Percentiles rank a stretch among this genome's conserved stretches.
These are phyloP conservation scores for Zalerion maritima DNA, from an alignment of 495 filamentous ascomycete species.

Conservation along the genomic window DNA sequence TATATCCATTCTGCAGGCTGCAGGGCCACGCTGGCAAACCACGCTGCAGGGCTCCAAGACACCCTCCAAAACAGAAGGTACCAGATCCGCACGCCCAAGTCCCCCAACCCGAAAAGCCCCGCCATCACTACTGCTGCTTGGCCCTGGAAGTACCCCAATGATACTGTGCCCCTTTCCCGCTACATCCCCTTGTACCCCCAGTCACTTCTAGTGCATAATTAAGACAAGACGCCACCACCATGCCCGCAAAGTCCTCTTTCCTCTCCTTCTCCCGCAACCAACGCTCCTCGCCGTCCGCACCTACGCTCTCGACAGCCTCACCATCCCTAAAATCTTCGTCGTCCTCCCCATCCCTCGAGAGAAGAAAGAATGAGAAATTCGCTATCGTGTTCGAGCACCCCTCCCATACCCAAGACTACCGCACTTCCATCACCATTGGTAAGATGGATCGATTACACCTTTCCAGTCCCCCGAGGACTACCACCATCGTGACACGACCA, in stretches of 20 bases:
- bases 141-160: too few species aligned
- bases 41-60: too few species aligned
- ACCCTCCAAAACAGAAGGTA: too few species aligned
- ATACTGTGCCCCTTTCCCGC: too few species aligned
- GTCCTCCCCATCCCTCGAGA: conserved; percentile 3
- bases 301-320: conserved; percentile 6
- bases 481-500: conserved; percentile 18
- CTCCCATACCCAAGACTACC: too few species aligned
- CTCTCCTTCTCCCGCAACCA: neutral
- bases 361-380: too few species aligned
- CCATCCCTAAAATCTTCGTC: conserved; percentile 4
- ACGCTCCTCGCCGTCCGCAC: conserved; percentile 4
- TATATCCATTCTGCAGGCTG: too few species aligned
- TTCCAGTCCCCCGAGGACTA: conserved; percentile 14
- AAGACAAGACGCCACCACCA: neutral
- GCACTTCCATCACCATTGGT: conserved; percentile 17
- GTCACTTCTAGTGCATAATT: conserved; percentile 3
- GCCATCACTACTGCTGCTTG: too few species aligned
- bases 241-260: neutral
- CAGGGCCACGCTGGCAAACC: too few species aligned
- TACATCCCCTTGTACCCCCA: conserved; percentile 7
- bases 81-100: too few species aligned
- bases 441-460: conserved; percentile 12
- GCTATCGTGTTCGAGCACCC: too few species aligned
- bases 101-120: too few species aligned